These are phyloP conservation scores for Suhomyces ambrosiae DNA, from an alignment of 1,139 yeast genomes.

Conservation along the genomic window DNA sequence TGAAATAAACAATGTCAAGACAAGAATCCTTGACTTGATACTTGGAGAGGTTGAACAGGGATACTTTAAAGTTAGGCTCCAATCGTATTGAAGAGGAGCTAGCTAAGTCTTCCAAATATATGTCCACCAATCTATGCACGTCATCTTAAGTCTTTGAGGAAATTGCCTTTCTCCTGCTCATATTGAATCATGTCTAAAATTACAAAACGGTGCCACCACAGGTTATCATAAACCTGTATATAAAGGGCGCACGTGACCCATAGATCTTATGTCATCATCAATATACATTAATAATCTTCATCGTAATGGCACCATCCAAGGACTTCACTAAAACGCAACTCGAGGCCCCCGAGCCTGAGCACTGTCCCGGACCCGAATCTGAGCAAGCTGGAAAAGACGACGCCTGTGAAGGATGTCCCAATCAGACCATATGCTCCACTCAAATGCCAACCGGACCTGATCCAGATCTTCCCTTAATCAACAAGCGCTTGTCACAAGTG, in stretches of 20 bases:
- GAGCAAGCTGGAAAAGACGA: slow-evolving; percentile 91
- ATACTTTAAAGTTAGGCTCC: slow-evolving; percentile 37
- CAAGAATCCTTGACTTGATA: slow-evolving; percentile 4
- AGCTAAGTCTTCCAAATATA: background rate
- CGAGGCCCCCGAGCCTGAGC: slow-evolving; percentile 78
- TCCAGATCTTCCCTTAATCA: slow-evolving; percentile 85
- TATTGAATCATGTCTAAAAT: too few relatives aligned
- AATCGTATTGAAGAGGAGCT: too few relatives aligned
- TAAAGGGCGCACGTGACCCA: too few relatives aligned
- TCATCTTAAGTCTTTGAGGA: too few relatives aligned
- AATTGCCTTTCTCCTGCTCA: too few relatives aligned
- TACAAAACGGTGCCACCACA: too few relatives aligned
- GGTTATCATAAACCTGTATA: too few relatives aligned
- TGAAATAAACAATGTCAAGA: background rate
- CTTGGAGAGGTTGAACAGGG: slow-evolving; percentile 50
- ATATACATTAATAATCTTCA: background rate
- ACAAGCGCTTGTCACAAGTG: slow-evolving; percentile 63
- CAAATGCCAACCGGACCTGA: slow-evolving; percentile 90
- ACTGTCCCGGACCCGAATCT: slow-evolving; percentile 98
- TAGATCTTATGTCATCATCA: too few relatives aligned
- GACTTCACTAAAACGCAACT: slow-evolving; percentile 26
- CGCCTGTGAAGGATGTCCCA: slow-evolving; percentile 94
- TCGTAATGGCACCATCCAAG: slow-evolving; percentile 11
- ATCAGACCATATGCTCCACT: slow-evolving; percentile 84
- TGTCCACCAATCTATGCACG: too few relatives aligned